Base-by-base conservation (phyloP, 257 asterid species). In the Anisodus tanguticus region DNA sequence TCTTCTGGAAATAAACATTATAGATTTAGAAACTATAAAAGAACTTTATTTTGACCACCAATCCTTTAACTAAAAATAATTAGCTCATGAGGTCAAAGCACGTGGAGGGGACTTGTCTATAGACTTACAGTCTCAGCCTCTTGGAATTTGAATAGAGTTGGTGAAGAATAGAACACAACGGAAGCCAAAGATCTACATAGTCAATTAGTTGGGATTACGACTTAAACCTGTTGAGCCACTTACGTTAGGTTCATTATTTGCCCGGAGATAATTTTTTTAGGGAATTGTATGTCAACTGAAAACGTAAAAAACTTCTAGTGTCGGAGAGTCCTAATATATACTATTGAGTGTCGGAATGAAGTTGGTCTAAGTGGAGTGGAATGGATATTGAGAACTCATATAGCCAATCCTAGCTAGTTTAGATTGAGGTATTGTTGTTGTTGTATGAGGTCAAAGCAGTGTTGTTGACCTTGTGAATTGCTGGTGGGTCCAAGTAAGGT, bases 151-250 rank as follows among this genome's bases (percentile, higher is more conserved):
- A 22, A 6, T 12, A 5, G 59, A 47, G 80, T 72, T 72, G 7
- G 62, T 45, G 13, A 6, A 22, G 22, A 26, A 51, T 13, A 76
- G 12, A 11, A 26, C 62, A 10, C 62, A 22, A 22, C 51, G 62
- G 13, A 45, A 76, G 60, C 55, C 39, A 76, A 76, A 49, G 45
- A 19, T 49, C 22, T 26, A 6, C 45, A 49, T 22, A 51, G 81
- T 53, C 22, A 22, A 6, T 76, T 76, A 22, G 60, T 76, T 49
- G 22, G 45, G 22, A 43, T 43, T 74, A 74, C 26, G 81, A 76
- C 62, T 22, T 49, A 12, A 31, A 49, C 63, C 79, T 76, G 59
- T 76, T 51, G 81, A 76, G 81, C 60, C 81, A 76, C 81, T 76
- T 76, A 15, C 4, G 0, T 51, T 49, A 22, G 26, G 22, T 76